Conservation (phyloP, 2,329 filamentous ascomycete genomes). For the Ambrosiella cleistominuta region DNA sequence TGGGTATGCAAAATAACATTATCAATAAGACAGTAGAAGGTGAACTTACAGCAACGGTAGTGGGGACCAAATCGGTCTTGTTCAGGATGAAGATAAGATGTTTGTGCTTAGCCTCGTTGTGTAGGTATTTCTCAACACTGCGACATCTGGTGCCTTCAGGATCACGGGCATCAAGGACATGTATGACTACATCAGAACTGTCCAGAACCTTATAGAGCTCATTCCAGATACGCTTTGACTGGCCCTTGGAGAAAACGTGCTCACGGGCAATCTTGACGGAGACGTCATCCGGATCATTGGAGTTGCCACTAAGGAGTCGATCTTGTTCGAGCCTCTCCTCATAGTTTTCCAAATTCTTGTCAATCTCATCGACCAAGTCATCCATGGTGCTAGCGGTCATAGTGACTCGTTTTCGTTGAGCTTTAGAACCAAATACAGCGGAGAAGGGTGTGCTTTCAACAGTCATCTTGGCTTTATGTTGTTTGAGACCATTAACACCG, state of each 20-base stretch:
- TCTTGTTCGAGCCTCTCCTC: slow-evolving; percentile 65
- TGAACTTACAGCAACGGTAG: slow-evolving; percentile 77
- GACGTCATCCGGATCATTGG: slow-evolving; percentile 31
- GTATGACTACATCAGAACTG: slow-evolving; percentile 66
- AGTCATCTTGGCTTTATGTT: slow-evolving; percentile 86
- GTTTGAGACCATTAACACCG: slow-evolving; percentile 62
- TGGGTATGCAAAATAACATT: slow-evolving; percentile 31
- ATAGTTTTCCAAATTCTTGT: slow-evolving; percentile 66
- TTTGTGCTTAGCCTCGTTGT: slow-evolving; percentile 81
- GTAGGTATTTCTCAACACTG: slow-evolving; percentile 67
- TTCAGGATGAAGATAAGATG: slow-evolving; percentile 44
- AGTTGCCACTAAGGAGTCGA: slow-evolving; percentile 54
- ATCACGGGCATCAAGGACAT: slow-evolving; percentile 78
- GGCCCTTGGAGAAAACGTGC: slow-evolving; percentile 84
- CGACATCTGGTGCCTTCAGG: slow-evolving; percentile 78
- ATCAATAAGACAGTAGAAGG: slow-evolving; percentile 8
- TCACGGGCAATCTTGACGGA: slow-evolving; percentile 50
- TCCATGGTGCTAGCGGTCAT: slow-evolving; percentile 64
- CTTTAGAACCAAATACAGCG: slow-evolving; percentile 84
- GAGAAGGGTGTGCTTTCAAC: slow-evolving; percentile 74
- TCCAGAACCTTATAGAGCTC: slow-evolving; percentile 92
- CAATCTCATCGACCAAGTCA: slow-evolving; percentile 65
- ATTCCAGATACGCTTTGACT: slow-evolving; percentile 94
- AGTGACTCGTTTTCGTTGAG: slow-evolving; percentile 84
- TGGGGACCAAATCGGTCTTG: slow-evolving; percentile 65